These are phyloP conservation scores for Annulohypoxylon maeteangense DNA, from an alignment of 495 filamentous ascomycete genomes.

Conservation along the genomic window DNA sequence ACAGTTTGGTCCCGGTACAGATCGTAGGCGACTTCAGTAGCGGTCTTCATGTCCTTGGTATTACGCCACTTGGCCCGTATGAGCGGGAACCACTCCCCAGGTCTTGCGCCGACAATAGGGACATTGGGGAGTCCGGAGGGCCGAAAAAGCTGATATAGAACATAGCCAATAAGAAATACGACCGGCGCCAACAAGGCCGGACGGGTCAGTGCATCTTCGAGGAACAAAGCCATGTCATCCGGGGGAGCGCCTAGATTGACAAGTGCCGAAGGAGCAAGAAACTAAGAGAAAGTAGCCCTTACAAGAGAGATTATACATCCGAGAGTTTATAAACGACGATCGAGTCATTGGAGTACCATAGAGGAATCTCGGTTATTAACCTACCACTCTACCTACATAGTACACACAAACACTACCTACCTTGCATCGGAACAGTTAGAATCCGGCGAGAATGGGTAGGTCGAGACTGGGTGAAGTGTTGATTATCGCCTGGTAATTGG, in stretches of 20 bases:
- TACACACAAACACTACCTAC: neutral
- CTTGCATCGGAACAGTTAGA: neutral
- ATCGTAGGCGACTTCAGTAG: constrained; percentile 40
- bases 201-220: constrained; percentile 24
- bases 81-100: constrained; percentile 53
- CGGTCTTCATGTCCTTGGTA: constrained; percentile 47
- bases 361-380: neutral
- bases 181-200: constrained; percentile 43
- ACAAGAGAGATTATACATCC: neutral
- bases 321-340: neutral
- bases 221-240: neutral
- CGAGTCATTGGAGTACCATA: neutral
- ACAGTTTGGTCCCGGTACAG: constrained; percentile 42
- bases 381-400: neutral
- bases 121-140: constrained; percentile 43
- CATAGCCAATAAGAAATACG: constrained; percentile 40
- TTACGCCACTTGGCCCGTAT: constrained; percentile 50
- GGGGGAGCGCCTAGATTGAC: neutral
- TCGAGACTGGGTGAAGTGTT: neutral
- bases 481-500: neutral
- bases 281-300: neutral
- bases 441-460: neutral
- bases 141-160: constrained; percentile 43
- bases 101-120: constrained; percentile 48
- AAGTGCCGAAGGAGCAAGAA: neutral